Evolutionary conservation across 208 protist species (phyloP).

Genomic region (Leishmania amazonensis): DNA sequence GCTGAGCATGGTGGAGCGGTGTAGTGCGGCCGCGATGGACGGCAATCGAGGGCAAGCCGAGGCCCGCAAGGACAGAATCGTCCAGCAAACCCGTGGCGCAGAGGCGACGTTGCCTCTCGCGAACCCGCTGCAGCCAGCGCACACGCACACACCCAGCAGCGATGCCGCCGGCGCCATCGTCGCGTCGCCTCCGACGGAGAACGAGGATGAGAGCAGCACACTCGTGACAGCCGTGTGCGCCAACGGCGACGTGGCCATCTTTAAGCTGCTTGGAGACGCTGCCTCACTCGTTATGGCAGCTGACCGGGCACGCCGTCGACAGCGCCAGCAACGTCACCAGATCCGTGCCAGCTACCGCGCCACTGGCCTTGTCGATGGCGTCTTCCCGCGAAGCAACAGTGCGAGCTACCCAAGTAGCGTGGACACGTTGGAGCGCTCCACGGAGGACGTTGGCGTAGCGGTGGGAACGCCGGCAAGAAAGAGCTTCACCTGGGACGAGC

Average conservation of each 20-base stretch:
- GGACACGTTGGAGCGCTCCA: not conserved
- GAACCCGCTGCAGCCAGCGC: not conserved
- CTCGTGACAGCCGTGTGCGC: constrained; percentile 25
- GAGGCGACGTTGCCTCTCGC: not conserved
- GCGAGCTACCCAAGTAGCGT: constrained; percentile 1
- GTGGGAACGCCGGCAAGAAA: not conserved
- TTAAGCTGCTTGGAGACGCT: constrained; percentile 25
- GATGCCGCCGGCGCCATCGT: not conserved
- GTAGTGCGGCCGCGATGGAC: not conserved
- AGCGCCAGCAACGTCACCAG: not conserved
- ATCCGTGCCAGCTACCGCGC: not conserved
- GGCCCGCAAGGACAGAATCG: not conserved
- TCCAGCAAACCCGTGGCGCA: not conserved
- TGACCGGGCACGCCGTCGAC: constrained; percentile 12
- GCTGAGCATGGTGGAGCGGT: constrained; percentile 24
- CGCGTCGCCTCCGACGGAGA: not conserved
- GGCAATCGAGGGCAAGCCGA: not conserved
- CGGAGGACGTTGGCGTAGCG: not conserved
- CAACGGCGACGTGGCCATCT: constrained; percentile 26
- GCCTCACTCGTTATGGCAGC: constrained; percentile 29
- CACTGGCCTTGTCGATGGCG: constrained; percentile 1
- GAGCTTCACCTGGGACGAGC: not conserved
- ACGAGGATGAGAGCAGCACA: not conserved
- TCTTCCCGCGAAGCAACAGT: not conserved
- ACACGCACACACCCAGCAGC: not conserved